A percentile compares a stretch with the other conserved stretches of the same genome.
Conservation (phyloP, 306 rosid genomes). For the Geum urbanum region DNA sequence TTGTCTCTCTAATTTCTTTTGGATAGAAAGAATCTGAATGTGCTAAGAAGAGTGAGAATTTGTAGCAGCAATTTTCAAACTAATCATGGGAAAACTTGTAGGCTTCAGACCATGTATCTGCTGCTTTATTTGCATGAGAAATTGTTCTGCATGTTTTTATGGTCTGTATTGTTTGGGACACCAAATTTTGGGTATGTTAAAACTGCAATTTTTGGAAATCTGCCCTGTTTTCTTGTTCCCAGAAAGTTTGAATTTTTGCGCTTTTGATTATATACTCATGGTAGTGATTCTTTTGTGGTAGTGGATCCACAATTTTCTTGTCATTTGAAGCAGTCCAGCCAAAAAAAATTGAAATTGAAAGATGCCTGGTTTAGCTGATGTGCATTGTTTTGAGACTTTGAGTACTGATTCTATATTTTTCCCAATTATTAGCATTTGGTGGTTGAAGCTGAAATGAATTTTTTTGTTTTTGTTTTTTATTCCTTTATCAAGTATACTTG, state of each 20-base stretch:
- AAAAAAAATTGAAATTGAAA: not conserved
- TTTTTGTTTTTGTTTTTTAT: not conserved
- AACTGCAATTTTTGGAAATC: conserved; percentile 10
- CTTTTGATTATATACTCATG: conserved; percentile 6
- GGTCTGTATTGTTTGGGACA: conserved; percentile 1
- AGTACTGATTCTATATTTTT: not conserved
- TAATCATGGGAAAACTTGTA: not conserved
- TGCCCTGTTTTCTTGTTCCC: conserved; percentile 4
- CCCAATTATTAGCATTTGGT: not conserved
- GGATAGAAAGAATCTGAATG: conserved; percentile 6
- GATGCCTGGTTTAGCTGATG: not conserved
- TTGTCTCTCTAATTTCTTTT: not conserved
- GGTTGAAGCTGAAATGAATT: not conserved
- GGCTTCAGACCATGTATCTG: not conserved
- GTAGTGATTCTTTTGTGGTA: conserved; percentile 5
- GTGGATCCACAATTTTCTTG: not conserved
- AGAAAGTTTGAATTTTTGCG: conserved; percentile 7
- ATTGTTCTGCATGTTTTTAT: not conserved
- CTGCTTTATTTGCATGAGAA: not conserved
- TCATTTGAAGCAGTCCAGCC: not conserved
- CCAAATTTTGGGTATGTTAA: not conserved
- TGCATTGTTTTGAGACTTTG: conserved; percentile 3
- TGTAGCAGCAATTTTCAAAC: not conserved
- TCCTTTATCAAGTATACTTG: conserved; percentile 16
- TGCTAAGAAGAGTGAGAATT: not conserved